These are phyloP conservation scores for Apiotrichum domesticum DNA, from an alignment of 1,284 basidiomycete genomes.

Conservation along the genomic window DNA sequence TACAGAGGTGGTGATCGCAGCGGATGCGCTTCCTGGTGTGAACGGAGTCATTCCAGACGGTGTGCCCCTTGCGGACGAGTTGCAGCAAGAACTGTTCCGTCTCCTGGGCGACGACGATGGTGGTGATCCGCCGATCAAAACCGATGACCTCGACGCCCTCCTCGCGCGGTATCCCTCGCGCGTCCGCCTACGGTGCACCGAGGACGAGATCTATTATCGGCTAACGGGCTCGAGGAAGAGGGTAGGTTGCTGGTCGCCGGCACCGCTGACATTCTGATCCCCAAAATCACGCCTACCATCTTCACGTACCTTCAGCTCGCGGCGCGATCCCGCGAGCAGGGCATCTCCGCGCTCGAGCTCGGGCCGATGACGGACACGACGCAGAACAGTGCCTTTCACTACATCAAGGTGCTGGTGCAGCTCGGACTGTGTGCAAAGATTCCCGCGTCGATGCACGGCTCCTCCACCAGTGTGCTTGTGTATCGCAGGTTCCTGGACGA, in stretches of 20 bases:
- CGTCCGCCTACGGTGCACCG: slow-evolving; percentile 35
- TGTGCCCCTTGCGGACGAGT: slow-evolving; percentile 2
- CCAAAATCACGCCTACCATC: slow-evolving; percentile 30
- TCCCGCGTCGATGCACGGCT: slow-evolving; percentile 27
- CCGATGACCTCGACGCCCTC: slow-evolving; percentile 21
- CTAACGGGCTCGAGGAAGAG: slow-evolving; percentile 37
- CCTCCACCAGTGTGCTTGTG: slow-evolving; percentile 34
- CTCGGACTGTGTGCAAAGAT: slow-evolving; percentile 38
- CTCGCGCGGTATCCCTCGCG: slow-evolving; percentile 30
- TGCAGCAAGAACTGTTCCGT: slow-evolving; percentile 13
- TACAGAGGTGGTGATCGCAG: slow-evolving; percentile 28
- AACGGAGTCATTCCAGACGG: slow-evolving; percentile 21
- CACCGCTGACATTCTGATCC: slow-evolving; percentile 16
- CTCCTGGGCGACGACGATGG: slow-evolving; percentile 28
- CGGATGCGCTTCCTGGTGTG: slow-evolving; percentile 22
- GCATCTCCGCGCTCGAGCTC: slow-evolving; percentile 26
- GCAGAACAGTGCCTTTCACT: slow-evolving; percentile 40
- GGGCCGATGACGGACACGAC: slow-evolving; percentile 32
- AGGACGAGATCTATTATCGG: slow-evolving; percentile 40
- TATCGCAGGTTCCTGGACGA: slow-evolving; percentile 35
- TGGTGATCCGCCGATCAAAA: slow-evolving; percentile 6
- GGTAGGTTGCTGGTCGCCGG: slow-evolving; percentile 17
- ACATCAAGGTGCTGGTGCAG: slow-evolving; percentile 32
- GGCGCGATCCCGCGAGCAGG: slow-evolving; percentile 13
- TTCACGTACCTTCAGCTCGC: slow-evolving; percentile 26